Conservation (phyloP, 768 basidiomycete species). For the Pleurotus ostreatus region DNA sequence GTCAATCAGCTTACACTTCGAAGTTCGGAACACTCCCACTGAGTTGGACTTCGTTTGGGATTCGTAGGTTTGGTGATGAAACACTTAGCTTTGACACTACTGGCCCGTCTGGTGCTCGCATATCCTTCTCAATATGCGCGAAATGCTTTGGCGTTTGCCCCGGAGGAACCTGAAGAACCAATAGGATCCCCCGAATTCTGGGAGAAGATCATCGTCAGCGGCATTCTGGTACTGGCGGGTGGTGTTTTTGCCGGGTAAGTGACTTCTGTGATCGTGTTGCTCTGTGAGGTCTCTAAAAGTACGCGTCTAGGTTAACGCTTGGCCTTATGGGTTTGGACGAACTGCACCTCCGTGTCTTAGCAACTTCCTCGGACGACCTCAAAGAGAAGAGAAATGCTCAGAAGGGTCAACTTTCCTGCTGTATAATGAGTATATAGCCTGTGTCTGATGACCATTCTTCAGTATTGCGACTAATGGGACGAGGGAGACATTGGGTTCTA, state of each 20-base stretch:
- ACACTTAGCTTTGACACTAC: no score
- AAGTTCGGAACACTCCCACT: no score
- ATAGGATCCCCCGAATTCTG: constrained; percentile 65
- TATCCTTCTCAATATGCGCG: no score
- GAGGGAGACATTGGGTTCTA: constrained; percentile 89
- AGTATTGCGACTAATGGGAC: constrained; percentile 55
- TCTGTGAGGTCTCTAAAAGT: not conserved
- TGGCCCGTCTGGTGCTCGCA: no score
- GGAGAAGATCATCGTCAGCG: constrained; percentile 66
- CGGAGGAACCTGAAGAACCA: not conserved
- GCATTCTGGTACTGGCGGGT: constrained; percentile 71
- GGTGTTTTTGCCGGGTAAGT: constrained; percentile 91
- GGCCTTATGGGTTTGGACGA: constrained; percentile 94
- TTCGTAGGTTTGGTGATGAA: no score
- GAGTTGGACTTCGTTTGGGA: no score
- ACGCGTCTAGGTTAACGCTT: constrained; percentile 63
- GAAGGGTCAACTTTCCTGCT: constrained; percentile 41
- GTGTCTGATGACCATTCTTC: not conserved
- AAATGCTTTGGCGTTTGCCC: no score
- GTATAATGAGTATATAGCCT: not conserved
- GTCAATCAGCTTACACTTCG: no score
- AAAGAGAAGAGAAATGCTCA: constrained; percentile 66
- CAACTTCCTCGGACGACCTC: constrained; percentile 73
- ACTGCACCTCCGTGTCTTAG: constrained; percentile 81
- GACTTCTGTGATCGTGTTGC: not conserved